phyloP scores from a whole-genome alignment of 495 filamentous ascomycete genomes.

The Neurospora terricola region DNA sequence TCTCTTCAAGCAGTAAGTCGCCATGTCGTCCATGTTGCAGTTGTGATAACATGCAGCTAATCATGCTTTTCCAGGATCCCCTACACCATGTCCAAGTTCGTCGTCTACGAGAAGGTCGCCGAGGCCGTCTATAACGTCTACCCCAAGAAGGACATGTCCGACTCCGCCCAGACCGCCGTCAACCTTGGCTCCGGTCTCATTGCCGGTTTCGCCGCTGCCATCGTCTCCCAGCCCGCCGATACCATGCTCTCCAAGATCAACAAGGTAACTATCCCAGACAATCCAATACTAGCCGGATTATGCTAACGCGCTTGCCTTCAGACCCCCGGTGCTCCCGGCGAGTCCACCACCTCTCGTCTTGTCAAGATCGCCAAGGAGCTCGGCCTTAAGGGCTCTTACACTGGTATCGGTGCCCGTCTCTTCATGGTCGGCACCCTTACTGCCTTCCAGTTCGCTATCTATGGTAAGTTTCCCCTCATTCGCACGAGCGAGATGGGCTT shows the following conservation, averaged over 20 bases:
- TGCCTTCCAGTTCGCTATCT: conserved; percentile 95
- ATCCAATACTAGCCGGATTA: neutral
- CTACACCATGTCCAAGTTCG: conserved; percentile 99
- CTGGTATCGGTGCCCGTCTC: conserved; percentile 87
- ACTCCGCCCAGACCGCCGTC: conserved; percentile 69
- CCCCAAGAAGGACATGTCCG: conserved; percentile 69
- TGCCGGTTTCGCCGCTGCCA: conserved; percentile 93
- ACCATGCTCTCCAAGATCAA: conserved; percentile 99
- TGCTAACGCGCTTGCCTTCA: neutral
- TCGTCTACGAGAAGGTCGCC: conserved; percentile 94
- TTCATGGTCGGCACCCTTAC: conserved; percentile 76
- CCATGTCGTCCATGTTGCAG: neutral
- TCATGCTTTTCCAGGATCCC: conserved; percentile 56
- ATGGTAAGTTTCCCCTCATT: conserved; percentile 40
- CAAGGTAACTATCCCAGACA: conserved; percentile 38
- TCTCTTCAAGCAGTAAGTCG: conserved; percentile 86
- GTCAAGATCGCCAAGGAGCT: conserved; percentile 96
- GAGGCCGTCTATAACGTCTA: conserved; percentile 63
- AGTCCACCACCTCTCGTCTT: conserved; percentile 82
- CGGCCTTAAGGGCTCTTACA: conserved; percentile 77
- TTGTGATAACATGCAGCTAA: conserved; percentile 5
- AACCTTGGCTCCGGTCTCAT: conserved; percentile 95
- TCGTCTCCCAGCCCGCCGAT: conserved; percentile 96
- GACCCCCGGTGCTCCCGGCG: conserved; percentile 90
- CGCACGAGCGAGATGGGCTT: neutral